These are phyloP conservation scores for Xylaria nigripes DNA, from an alignment of 495 filamentous ascomycete species.

Conservation along the genomic window DNA sequence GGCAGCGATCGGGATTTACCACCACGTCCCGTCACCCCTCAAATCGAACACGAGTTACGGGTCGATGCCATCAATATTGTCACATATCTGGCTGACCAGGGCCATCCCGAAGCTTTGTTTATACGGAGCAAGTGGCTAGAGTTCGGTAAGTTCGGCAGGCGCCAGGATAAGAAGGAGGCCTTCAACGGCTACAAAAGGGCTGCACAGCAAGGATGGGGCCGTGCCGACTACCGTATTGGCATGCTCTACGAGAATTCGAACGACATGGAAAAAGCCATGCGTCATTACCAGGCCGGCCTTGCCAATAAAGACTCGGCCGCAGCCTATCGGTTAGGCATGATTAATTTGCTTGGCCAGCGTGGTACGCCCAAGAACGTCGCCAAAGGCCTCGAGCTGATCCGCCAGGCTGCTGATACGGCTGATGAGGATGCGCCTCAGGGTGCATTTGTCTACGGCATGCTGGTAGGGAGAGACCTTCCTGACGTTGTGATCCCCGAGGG, in stretches of 20 bases:
- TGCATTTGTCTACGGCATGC: conserved; percentile 94
- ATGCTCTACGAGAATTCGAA: conserved; percentile 97
- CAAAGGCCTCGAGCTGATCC: conserved; percentile 72
- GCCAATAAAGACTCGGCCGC: conserved; percentile 80
- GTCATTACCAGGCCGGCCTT: conserved; percentile 77
- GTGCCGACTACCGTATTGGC: conserved; percentile 93
- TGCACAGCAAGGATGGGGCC: conserved; percentile 83
- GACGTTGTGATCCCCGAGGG: conserved; percentile 70
- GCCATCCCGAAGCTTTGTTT: conserved; percentile 89
- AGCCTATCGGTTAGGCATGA: conserved; percentile 92
- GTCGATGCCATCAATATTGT: conserved; percentile 89
- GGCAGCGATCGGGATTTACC: conserved; percentile 50
- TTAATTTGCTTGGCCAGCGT: conserved; percentile 90
- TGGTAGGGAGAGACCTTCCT: conserved; percentile 79
- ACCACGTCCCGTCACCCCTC: conserved; percentile 67
- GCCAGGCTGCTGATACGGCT: conserved; percentile 71
- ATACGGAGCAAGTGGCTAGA: conserved; percentile 96
- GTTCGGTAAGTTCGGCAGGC: conserved; percentile 89
- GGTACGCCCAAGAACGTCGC: conserved; percentile 74
- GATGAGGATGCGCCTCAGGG: conserved; percentile 98
- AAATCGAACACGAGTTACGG: conserved; percentile 76
- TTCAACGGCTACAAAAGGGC: conserved; percentile 76
- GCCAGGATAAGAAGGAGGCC: conserved; percentile 88
- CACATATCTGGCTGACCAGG: conserved; percentile 78
- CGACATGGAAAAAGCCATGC: conserved; percentile 80